A percentile compares a stretch with the other conserved stretches of the same genome.
phyloP scores from a whole-genome alignment of 2,329 filamentous ascomycete genomes.

The Microthyrium microscopicum region DNA sequence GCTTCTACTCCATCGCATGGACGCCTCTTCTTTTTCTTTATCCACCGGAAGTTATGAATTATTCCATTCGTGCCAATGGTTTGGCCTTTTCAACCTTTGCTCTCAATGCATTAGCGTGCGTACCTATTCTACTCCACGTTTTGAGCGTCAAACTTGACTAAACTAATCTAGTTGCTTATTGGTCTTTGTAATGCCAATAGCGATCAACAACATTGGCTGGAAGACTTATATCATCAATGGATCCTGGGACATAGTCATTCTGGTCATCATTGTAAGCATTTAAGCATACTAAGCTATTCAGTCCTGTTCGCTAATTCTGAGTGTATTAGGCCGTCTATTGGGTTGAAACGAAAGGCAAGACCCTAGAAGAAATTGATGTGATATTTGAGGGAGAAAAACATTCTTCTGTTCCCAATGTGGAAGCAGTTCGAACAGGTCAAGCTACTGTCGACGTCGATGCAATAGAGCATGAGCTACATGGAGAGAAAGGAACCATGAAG shows the following conservation, averaged over 20 bases:
- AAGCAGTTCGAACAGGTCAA: too few relatives aligned
- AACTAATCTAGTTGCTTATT: conserved; percentile 6
- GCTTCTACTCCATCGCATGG: conserved; percentile 34
- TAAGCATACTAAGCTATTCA: background rate
- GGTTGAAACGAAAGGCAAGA: conserved; percentile 6
- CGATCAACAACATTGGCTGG: conserved; percentile 10
- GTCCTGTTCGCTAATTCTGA: too few relatives aligned
- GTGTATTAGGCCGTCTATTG: conserved; percentile 1
- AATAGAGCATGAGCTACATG: too few relatives aligned
- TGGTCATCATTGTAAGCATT: background rate
- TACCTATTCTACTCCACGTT: too few relatives aligned
- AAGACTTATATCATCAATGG: conserved; percentile 8
- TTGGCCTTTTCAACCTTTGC: conserved; percentile 15
- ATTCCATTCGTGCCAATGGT: conserved; percentile 32
- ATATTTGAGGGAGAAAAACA: background rate
- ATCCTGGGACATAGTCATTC: conserved; percentile 1
- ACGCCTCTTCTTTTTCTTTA: conserved; percentile 33
- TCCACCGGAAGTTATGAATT: conserved; percentile 33
- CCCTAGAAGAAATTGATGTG: conserved; percentile 5
- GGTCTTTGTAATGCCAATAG: conserved; percentile 9
- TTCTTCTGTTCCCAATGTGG: background rate
- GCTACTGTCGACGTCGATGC: too few relatives aligned
- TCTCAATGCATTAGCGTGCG: conserved; percentile 9
- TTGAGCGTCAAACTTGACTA: too few relatives aligned
- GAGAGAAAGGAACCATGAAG: too few relatives aligned